A percentile compares a stretch with the other conserved stretches of the same genome.
These are phyloP conservation scores for Cerrena zonata DNA, from an alignment of 1,284 basidiomycete genomes.

Conservation along the genomic window DNA sequence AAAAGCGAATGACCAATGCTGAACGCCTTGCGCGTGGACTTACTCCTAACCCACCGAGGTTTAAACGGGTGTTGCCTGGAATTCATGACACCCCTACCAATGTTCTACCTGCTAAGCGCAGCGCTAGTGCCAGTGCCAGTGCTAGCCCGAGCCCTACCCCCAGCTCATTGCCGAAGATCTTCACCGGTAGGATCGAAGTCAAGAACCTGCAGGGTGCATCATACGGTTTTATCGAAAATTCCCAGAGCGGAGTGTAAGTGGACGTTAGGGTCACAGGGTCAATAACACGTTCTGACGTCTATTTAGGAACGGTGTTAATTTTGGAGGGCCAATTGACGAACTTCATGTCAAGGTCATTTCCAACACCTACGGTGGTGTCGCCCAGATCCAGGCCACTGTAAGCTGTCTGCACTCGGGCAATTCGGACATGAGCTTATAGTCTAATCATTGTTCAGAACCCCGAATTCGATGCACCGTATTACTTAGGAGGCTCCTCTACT, in stretches of 20 bases:
- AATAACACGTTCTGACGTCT: constrained; percentile 15
- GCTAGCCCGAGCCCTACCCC: no score
- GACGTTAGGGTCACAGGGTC: constrained; percentile 7
- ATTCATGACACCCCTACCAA: constrained; percentile 4
- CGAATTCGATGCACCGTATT: constrained; percentile 30
- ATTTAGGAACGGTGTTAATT: constrained; percentile 27
- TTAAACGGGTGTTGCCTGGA: constrained; percentile 11
- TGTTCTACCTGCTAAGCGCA: constrained; percentile 2
- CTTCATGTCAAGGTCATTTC: constrained; percentile 30
- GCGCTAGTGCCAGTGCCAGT: background rate
- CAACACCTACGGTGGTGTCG: constrained; percentile 16
- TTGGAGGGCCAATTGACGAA: constrained; percentile 24
- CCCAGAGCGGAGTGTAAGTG: constrained; percentile 24
- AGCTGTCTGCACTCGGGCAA: constrained; percentile 6
- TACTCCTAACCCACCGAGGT: constrained; percentile 8
- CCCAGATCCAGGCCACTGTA: constrained; percentile 33
- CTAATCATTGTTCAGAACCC: constrained; percentile 26
- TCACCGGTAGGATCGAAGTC: constrained; percentile 33
- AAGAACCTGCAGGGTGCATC: constrained; percentile 22
- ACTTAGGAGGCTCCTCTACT: constrained; percentile 25
- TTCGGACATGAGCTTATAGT: no score
- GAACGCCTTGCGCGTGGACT: constrained; percentile 10
- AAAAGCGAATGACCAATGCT: constrained; percentile 10
- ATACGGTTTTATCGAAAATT: constrained; percentile 34
- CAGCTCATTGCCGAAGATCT: background rate